phyloP scores from a whole-genome alignment of 192 early-diverging fungal genomes.

The Lobosporangium transversale region DNA sequence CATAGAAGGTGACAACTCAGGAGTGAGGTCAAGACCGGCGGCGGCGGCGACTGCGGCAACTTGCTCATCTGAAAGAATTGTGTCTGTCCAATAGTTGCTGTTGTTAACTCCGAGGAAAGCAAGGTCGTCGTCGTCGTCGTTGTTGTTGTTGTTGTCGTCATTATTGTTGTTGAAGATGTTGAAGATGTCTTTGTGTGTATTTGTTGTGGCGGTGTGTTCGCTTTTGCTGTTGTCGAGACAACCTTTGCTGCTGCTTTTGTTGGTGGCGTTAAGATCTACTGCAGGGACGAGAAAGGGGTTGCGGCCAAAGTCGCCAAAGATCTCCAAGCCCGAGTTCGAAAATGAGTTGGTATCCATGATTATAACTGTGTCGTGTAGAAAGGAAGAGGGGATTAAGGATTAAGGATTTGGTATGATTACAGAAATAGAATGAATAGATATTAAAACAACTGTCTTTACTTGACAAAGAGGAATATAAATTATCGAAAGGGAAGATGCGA shows the following conservation, averaged over 20 bases:
- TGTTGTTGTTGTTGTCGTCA: conserved; percentile 20
- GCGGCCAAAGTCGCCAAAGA: conserved; percentile 18
- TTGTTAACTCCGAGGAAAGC: too few relatives aligned
- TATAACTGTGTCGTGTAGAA: conserved; percentile 18
- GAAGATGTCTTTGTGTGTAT: background rate
- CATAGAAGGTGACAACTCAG: conserved; percentile 39
- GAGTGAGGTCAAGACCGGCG: conserved; percentile 9
- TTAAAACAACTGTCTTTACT: too few relatives aligned
- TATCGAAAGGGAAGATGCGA: too few relatives aligned
- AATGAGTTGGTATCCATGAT: conserved; percentile 11
- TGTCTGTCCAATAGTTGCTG: conserved; percentile 15
- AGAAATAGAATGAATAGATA: background rate
- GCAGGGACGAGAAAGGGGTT: conserved; percentile 13
- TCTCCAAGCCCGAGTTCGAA: conserved; percentile 1
- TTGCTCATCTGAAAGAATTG: conserved; percentile 6
- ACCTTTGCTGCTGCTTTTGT: conserved; percentile 1
- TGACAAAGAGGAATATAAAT: too few relatives aligned
- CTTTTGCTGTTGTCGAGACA: conserved; percentile 18
- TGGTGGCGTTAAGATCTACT: conserved; percentile 3
- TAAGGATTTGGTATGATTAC: too few relatives aligned
- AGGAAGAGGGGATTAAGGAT: background rate
- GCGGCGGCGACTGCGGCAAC: background rate
- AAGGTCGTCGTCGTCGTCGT: background rate
- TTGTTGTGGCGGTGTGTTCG: conserved; percentile 2
- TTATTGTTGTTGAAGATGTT: conserved; percentile 16